Base-by-base conservation (phyloP, 306 rosid species). In the Ormosia emarginata region DNA sequence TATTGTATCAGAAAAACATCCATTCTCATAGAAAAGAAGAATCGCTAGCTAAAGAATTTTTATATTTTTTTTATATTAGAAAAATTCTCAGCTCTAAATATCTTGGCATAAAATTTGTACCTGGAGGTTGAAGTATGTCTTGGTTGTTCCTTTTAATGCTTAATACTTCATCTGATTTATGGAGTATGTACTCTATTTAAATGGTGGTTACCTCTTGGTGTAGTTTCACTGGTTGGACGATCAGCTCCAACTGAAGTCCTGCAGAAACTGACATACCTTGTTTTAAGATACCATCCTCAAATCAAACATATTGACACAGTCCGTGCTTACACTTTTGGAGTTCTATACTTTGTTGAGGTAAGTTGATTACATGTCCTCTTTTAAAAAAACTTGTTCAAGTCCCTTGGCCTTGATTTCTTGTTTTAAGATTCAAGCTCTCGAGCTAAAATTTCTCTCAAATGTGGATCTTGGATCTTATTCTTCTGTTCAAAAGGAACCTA, bases 281-380 rank as follows among this genome's bases (percentile, higher is more conserved):
- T 74, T 71, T 68, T 88, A 67, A 84, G 84, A 85, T 89, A 92
- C 61, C 79, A 87, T 75, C 92, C 91, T 41, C 33, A 71, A 66
- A 87, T 91, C 83, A 86, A 88, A 74, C 91, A 89, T 0, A 78
- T 91, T 6, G 96, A 90, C 76, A 90, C 96, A 5, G 92, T 91
- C 71, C 91, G 93, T 13, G 93, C 96, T 8, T 91, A 91, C 85
- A 91, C 92, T 70, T 90, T 88, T 36, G 94, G 91, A 9, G 94
- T 63, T 77, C 88, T 92, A 34, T 92, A 88, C 84, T 92, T 92
- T 62, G 97, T 92, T 7, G 94, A 91, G 91, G 93, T 91, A 46
- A 50, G 84, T 75, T 37, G 24, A 24, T 24, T 24, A 24, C 24
- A 24, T 24, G 24, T 24, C 24, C 24, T 24, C 24, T 24, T 24